Conservation (phyloP, 1,139 yeast species). For the Pichia inconspicua region DNA sequence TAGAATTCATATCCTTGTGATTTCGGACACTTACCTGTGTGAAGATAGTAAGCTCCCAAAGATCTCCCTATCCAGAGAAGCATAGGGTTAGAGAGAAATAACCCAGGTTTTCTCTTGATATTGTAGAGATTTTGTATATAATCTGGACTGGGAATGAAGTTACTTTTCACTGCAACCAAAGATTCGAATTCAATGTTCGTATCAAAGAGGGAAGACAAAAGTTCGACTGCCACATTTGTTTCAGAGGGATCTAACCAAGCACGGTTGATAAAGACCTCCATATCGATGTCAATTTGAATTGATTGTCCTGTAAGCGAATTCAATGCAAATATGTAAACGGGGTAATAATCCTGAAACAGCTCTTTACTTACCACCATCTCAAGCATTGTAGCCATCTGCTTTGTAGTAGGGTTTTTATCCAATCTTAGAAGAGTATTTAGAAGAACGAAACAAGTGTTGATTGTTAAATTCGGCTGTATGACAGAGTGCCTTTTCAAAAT, state of each 20-base stretch:
- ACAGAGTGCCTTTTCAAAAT: conserved; percentile 8
- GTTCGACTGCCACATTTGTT: conserved; percentile 1
- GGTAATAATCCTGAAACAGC: no score
- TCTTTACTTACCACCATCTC: neutral
- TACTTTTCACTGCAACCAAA: neutral
- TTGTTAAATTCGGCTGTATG: neutral
- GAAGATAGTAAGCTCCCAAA: conserved; percentile 35
- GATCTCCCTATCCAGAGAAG: conserved; percentile 37
- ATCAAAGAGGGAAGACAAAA: conserved; percentile 9
- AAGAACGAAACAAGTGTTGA: neutral
- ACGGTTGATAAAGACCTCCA: neutral
- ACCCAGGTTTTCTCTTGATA: conserved; percentile 9
- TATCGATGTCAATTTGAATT: neutral
- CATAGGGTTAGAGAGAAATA: conserved; percentile 20
- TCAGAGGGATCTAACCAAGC: neutral
- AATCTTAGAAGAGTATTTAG: neutral
- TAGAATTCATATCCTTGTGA: conserved; percentile 14
- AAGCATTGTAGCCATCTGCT: neutral
- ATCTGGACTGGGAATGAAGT: neutral
- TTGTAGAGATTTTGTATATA: conserved; percentile 17
- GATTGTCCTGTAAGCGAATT: neutral
- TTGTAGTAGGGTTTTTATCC: neutral
- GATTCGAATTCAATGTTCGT: neutral
- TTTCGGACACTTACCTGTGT: conserved; percentile 24
- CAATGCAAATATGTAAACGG: neutral